These are phyloP conservation scores for Fusarium siculi DNA, from an alignment of 2,329 filamentous ascomycete species.

Conservation along the genomic window DNA sequence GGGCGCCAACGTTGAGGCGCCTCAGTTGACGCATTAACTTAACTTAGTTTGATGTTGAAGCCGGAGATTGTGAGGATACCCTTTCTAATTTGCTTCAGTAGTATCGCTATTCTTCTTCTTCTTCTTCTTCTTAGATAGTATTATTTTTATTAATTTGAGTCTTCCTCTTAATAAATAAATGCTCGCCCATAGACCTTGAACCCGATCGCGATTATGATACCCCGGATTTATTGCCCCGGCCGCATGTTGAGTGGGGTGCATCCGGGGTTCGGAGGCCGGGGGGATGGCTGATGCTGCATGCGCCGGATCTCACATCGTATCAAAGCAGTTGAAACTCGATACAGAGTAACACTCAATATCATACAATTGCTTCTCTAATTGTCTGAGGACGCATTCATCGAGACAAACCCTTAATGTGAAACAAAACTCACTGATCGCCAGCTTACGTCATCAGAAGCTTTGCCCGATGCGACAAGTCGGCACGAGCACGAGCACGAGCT, in stretches of 20 bases:
- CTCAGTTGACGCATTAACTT: too few species aligned
- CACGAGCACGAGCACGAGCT: conserved; percentile 37
- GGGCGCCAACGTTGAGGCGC: too few species aligned
- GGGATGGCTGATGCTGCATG: not conserved
- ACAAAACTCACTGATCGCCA: not conserved
- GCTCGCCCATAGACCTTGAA: not conserved
- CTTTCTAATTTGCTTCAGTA: too few species aligned
- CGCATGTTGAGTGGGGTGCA: not conserved
- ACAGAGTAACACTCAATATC: not conserved
- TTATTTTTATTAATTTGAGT: not conserved
- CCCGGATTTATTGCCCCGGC: not conserved
- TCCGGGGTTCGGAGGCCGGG: conserved; percentile 6
- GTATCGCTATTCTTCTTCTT: too few species aligned
- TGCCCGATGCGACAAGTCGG: conserved; percentile 27
- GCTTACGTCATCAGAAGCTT: conserved; percentile 43
- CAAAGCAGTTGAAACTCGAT: not conserved
- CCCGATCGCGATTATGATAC: not conserved
- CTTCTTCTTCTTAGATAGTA: not conserved
- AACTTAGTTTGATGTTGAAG: too few species aligned
- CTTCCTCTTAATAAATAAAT: not conserved
- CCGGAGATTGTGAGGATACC: too few species aligned
- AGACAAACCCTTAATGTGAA: not conserved
- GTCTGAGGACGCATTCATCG: not conserved
- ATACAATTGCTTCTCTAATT: too few species aligned
- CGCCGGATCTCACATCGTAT: not conserved